Evolutionary conservation across 441 rosid genomes (phyloP).

Genomic region (Monsonia emarginata): DNA sequence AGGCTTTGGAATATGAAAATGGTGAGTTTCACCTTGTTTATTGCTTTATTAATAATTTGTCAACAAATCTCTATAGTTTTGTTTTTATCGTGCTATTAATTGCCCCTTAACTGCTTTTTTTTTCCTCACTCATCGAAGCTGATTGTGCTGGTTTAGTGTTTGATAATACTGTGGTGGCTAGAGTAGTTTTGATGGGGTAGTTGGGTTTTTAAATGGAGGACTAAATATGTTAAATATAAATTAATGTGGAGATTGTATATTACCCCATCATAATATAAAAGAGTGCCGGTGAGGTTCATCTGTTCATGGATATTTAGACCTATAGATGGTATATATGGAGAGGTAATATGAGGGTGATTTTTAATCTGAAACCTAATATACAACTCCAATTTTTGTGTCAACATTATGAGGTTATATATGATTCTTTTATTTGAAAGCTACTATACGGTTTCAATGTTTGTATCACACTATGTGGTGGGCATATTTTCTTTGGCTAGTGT

Average conservation of each 20-base stretch:
- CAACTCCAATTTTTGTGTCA: no score
- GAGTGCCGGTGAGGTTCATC: neutral
- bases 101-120: neutral
- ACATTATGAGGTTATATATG: no score
- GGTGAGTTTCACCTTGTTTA: constrained; percentile 27
- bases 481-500: neutral
- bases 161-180: neutral
- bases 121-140: neutral
- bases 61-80: neutral
- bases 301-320: no score
- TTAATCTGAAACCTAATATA: no score
- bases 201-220: neutral
- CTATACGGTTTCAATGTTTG: no score
- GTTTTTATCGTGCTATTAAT: neutral
- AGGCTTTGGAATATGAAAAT: constrained; percentile 66
- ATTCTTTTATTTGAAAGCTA: no score
- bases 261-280: neutral
- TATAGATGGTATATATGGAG: neutral
- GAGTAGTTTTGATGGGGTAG: neutral
- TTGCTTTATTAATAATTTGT: neutral
- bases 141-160: neutral
- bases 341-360: neutral
- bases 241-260: neutral
- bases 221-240: neutral
- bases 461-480: no score